phyloP scores from a whole-genome alignment of 495 filamentous ascomycete genomes.

The Parmelia sp. region DNA sequence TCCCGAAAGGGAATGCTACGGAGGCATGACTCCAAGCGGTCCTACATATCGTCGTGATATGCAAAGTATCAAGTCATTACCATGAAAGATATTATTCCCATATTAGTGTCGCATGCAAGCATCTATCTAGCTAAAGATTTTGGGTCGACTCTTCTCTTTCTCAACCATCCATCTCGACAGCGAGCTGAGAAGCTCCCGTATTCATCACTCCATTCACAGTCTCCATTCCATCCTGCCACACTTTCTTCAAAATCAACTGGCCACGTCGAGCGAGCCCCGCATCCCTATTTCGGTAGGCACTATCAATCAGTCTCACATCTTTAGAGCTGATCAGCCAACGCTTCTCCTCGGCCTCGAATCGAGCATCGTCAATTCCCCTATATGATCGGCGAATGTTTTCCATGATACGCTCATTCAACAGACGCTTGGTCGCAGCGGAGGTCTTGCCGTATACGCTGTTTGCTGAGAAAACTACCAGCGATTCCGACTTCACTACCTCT shows the following conservation, averaged over 20 bases:
- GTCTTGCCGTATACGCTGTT: constrained; percentile 27
- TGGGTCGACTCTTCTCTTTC: background rate
- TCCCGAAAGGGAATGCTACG: constrained; percentile 8
- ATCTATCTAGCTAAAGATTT: background rate
- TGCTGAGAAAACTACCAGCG: constrained; percentile 20
- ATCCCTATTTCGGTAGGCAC: constrained; percentile 38
- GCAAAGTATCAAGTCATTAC: too few species aligned
- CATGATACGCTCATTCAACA: constrained; percentile 13
- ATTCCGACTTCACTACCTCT: background rate
- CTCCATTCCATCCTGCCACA: constrained; percentile 24
- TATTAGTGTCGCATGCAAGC: background rate
- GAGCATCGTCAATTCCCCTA: constrained; percentile 5
- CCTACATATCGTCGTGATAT: constrained; percentile 12
- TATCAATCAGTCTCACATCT: constrained; percentile 37
- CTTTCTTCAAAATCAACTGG: constrained; percentile 28
- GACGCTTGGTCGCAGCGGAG: constrained; percentile 17
- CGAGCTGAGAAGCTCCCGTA: background rate
- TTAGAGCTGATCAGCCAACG: constrained; percentile 33
- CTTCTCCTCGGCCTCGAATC: constrained; percentile 28
- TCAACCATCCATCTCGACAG: background rate
- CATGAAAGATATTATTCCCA: background rate
- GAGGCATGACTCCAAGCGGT: constrained; percentile 28
- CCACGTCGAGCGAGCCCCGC: constrained; percentile 32
- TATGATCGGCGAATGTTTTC: constrained; percentile 18
- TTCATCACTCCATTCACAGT: constrained; percentile 13